Evolutionary conservation across 1,284 basidiomycete species (phyloP).

Genomic region (Sporisorium graminicola): DNA sequence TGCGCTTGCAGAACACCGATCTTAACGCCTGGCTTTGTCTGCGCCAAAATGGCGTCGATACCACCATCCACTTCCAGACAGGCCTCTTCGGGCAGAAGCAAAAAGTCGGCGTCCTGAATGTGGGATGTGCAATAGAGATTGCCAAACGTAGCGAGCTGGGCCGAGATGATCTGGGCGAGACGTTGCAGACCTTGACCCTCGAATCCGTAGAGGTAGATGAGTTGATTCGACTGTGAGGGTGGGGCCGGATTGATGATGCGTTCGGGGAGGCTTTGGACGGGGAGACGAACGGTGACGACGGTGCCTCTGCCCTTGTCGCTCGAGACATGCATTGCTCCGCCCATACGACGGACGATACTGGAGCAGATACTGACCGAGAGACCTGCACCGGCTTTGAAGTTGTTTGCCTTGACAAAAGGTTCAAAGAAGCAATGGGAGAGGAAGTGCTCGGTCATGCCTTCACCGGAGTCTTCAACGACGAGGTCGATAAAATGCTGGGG

Average conservation of each 20-base stretch:
- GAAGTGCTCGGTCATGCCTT: slow-evolving; percentile 58
- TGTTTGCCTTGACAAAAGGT: slow-evolving; percentile 56
- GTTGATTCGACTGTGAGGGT: slow-evolving; percentile 37
- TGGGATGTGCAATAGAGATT: slow-evolving; percentile 54
- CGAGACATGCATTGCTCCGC: slow-evolving; percentile 54
- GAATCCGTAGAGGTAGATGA: slow-evolving; percentile 54
- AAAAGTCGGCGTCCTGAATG: slow-evolving; percentile 48
- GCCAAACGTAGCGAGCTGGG: slow-evolving; percentile 54
- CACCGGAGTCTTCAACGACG: slow-evolving; percentile 51
- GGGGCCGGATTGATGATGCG: slow-evolving; percentile 14
- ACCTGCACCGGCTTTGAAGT: slow-evolving; percentile 50
- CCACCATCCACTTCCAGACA: slow-evolving; percentile 40
- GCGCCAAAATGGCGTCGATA: slow-evolving; percentile 39
- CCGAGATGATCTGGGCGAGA: slow-evolving; percentile 50
- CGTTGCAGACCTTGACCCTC: slow-evolving; percentile 52
- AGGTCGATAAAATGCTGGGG: slow-evolving; percentile 41
- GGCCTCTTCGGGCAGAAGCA: slow-evolving; percentile 54
- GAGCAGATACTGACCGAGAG: slow-evolving; percentile 45
- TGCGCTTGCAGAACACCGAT: slow-evolving; percentile 58
- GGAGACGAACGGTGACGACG: slow-evolving; percentile 48
- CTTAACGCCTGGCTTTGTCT: slow-evolving; percentile 50
- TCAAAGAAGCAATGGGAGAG: slow-evolving; percentile 47
- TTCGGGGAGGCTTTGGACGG: slow-evolving; percentile 38
- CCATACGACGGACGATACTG: slow-evolving; percentile 46
- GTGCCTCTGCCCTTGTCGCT: slow-evolving; percentile 54